phyloP scores from a whole-genome alignment of 768 basidiomycete genomes.

The Termitomyces sp. region DNA sequence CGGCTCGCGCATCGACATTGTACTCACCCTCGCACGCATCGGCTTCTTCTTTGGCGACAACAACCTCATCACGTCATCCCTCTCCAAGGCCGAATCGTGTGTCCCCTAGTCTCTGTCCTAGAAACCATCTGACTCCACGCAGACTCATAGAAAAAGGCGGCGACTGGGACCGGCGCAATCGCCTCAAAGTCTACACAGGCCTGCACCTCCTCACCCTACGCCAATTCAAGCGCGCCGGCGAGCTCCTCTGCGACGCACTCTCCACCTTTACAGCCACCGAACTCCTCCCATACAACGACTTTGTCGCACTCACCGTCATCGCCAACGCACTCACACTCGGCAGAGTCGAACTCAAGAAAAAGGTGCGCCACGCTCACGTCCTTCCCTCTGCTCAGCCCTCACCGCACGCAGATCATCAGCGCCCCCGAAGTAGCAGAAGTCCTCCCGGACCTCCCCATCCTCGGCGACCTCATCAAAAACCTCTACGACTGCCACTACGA shows the following conservation, averaged over 20 bases:
- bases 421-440: slow-evolving; percentile 87
- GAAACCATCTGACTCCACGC: neutral
- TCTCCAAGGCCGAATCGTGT: slow-evolving; percentile 78
- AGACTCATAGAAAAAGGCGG: slow-evolving; percentile 93
- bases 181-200: slow-evolving; percentile 93
- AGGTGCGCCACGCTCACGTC: slow-evolving; percentile 51
- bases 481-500: slow-evolving; percentile 93
- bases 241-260: slow-evolving; percentile 84
- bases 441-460: slow-evolving; percentile 74
- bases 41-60: slow-evolving; percentile 88
- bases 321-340: slow-evolving; percentile 71
- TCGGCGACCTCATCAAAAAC: slow-evolving; percentile 79
- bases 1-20: slow-evolving; percentile 90
- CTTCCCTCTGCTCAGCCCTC: too few species aligned
- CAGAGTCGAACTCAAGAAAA: slow-evolving; percentile 87
- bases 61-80: slow-evolving; percentile 59
- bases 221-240: slow-evolving; percentile 86
- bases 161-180: slow-evolving; percentile 96
- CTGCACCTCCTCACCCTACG: slow-evolving; percentile 81
- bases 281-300: slow-evolving; percentile 82
- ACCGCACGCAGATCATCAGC: slow-evolving; percentile 56
- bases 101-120: slow-evolving; percentile 20
- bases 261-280: slow-evolving; percentile 95
- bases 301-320: slow-evolving; percentile 81
- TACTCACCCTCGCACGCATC: slow-evolving; percentile 81